Evolutionary conservation across 257 asterid species (phyloP).

Genomic region (Thymus quinquecostatus): DNA sequence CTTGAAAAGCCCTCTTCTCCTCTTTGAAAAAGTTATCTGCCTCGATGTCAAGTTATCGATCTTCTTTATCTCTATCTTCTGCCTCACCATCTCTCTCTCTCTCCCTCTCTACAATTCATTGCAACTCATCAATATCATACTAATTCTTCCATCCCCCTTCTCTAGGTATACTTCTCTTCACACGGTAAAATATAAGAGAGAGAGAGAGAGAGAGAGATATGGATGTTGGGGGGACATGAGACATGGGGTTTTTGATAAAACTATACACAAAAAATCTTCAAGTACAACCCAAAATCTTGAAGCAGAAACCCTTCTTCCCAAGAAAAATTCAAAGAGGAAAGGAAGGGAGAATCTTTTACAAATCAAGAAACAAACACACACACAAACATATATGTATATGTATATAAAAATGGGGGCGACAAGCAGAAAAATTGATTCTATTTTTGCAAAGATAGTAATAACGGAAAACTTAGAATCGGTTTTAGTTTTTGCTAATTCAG

Average conservation of each 20-base stretch:
- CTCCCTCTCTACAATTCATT: background rate
- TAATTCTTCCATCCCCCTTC: background rate
- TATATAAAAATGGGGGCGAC: background rate
- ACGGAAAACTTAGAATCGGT: slow-evolving; percentile 15
- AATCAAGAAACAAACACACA: background rate
- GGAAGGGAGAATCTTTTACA: slow-evolving; percentile 11
- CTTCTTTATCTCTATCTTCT: slow-evolving; percentile 78
- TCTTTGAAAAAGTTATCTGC: slow-evolving; percentile 79
- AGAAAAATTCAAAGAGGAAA: slow-evolving; percentile 2
- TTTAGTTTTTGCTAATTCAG: slow-evolving; percentile 37
- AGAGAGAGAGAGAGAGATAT: slow-evolving; percentile 18
- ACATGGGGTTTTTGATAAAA: background rate
- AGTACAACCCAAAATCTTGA: slow-evolving; percentile 40
- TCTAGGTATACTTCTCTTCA: background rate
- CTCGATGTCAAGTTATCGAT: slow-evolving; percentile 76
- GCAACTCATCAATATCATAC: slow-evolving; percentile 1
- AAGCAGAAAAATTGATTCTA: background rate
- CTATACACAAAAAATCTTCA: slow-evolving; percentile 26
- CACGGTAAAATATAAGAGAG: background rate
- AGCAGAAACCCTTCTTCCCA: slow-evolving; percentile 36
- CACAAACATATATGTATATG: background rate
- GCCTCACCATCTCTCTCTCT: slow-evolving; percentile 60
- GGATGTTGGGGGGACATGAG: background rate
- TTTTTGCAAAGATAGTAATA: slow-evolving; percentile 12
- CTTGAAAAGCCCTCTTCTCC: slow-evolving; percentile 91